Evolutionary conservation across 495 filamentous ascomycete genomes (phyloP).

Genomic region (Letharia lupina): DNA sequence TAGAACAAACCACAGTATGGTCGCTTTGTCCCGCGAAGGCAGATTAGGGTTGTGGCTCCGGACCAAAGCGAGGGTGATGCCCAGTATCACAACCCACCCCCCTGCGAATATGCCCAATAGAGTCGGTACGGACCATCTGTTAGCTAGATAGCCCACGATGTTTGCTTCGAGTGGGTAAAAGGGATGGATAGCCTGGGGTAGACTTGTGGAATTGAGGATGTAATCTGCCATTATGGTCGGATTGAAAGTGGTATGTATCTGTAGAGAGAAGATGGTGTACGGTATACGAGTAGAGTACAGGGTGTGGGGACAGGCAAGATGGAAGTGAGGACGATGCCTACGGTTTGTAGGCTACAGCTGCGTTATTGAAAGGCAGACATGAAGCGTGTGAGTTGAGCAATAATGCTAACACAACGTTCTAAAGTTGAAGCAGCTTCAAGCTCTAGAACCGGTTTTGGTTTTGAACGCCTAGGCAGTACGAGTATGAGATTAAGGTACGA

Average conservation of each 20-base stretch:
- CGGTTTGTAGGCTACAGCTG: background rate
- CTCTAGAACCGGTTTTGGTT: too few relatives aligned
- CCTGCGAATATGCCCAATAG: conserved; percentile 47
- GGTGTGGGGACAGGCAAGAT: background rate
- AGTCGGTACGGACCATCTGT: conserved; percentile 45
- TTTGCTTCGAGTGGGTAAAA: conserved; percentile 60
- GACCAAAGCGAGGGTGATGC: conserved; percentile 41
- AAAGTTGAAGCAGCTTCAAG: too few relatives aligned
- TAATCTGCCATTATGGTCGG: conserved; percentile 2
- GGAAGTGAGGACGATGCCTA: background rate
- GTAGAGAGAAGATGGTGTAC: background rate
- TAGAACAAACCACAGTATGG: conserved; percentile 60
- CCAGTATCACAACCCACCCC: conserved; percentile 44
- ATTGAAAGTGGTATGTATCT: background rate
- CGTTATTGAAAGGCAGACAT: background rate
- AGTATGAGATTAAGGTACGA: too few relatives aligned
- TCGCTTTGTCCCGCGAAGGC: conserved; percentile 41
- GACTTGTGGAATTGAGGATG: conserved; percentile 5
- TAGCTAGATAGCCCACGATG: conserved; percentile 55
- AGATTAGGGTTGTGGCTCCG: conserved; percentile 41
- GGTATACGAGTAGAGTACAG: background rate
- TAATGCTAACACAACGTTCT: too few relatives aligned
- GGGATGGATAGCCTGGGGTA: conserved; percentile 44
- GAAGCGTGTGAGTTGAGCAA: background rate
- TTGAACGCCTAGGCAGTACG: too few relatives aligned